Evolutionary conservation across 2,329 filamentous ascomycete genomes (phyloP), one percentile per base, ranked within the genome.

Genomic region (Ophiognomonia clavigignenti-juglandacearum): DNA sequence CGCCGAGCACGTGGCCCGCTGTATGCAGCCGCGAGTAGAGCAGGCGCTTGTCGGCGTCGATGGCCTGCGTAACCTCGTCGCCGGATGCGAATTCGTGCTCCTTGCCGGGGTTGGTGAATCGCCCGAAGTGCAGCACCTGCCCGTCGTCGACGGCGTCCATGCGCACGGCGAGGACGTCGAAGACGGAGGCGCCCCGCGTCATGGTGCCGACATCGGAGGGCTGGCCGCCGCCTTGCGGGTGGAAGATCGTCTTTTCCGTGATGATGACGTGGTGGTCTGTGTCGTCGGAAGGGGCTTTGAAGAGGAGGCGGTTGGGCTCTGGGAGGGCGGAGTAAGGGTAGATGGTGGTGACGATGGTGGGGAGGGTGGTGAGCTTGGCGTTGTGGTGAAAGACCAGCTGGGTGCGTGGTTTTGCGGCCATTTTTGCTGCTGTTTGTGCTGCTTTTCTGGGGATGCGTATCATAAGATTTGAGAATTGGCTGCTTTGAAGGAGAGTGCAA

Each of bases 161-260:
- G 43, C 83, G 80, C 19, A 80, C 84, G 2, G 75, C 66, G 3
- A 63, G 64, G 8, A 87, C 79, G 18, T 68, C 57, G 54, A 86
- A 83, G 0, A 41, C 27, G 10, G 23, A 20, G 19, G 42, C 11
- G 1, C 57, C 43, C 40, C 56, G 53, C 0, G 63, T 65, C 52
- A 88, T 84, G 34, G 59, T 65, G 18, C 85, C 85, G 10, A 73
- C 70, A 52, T 89, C 85, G 0, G 78, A 83, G 1, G 85, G 85
- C 57, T 89, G 85, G 7, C 85, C 85, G 50, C 85, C 85, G 18
- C 85, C 85, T 62, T 89, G 85, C 0, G 83, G 80, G 52, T 89
- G 82, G 64, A 89, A 89, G 51, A 88, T 82, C n/a, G 85, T 88
- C 39, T 76, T 65, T 2, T 77, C 68, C 0, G 81, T 85, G 6